phyloP scores from a whole-genome alignment of 1,284 basidiomycete species.

The Porogramme epimiltina region DNA sequence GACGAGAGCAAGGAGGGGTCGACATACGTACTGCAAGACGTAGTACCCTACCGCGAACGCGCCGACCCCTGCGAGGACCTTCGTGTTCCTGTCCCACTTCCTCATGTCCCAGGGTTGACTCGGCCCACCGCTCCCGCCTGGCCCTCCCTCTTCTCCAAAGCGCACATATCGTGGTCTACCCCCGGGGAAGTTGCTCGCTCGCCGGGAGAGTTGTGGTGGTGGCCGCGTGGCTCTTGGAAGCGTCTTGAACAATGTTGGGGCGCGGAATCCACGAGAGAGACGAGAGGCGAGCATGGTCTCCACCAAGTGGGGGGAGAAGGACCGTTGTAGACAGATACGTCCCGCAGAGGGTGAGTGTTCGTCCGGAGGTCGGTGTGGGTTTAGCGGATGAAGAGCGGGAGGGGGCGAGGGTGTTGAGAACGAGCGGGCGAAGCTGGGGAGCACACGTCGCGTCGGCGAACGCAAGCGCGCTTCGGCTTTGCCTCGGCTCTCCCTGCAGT shows the following conservation, averaged over 20 bases:
- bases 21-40: conserved; percentile 53
- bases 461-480: too few relatives aligned
- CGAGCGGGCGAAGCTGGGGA: too few relatives aligned
- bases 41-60: conserved; percentile 55
- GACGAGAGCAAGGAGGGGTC: background rate
- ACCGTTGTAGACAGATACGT: too few relatives aligned
- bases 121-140: conserved; percentile 1
- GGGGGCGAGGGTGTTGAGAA: too few relatives aligned
- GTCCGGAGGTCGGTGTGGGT: too few relatives aligned
- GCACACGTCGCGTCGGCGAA: too few relatives aligned
- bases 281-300: conserved; percentile 10
- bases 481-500: too few relatives aligned
- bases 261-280: conserved; percentile 8
- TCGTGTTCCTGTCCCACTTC: conserved; percentile 23
- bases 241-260: background rate
- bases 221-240: background rate
- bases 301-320: background rate
- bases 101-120: conserved; percentile 20
- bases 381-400: too few relatives aligned
- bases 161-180: conserved; percentile 27
- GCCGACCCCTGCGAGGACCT: conserved; percentile 27
- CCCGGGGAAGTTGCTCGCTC: conserved; percentile 2
- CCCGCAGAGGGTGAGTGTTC: too few relatives aligned
- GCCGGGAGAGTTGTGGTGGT: background rate
- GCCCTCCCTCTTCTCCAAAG: conserved; percentile 17